A percentile compares a stretch with the other conserved stretches of the same genome.
These are phyloP conservation scores for Pleurotus eryngii DNA, from an alignment of 768 basidiomycete species.

Conservation along the genomic window DNA sequence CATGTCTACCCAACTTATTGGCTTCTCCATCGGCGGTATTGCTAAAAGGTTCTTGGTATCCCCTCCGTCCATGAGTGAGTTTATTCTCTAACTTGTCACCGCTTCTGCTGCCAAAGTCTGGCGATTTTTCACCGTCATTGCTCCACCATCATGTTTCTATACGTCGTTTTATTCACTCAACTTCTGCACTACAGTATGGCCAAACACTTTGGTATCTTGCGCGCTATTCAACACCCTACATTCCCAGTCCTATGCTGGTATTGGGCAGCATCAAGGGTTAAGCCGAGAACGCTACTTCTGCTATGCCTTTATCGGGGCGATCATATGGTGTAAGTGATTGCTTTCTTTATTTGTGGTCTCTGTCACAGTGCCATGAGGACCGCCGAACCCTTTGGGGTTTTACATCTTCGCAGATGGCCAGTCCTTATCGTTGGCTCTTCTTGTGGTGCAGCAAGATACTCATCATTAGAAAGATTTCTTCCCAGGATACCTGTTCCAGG, in stretches of 20 bases:
- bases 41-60: constrained; percentile 61
- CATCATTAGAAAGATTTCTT: constrained; percentile 40
- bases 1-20: constrained; percentile 71
- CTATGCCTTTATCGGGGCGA: constrained; percentile 45
- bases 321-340: constrained; percentile 40
- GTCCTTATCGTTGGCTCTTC: too few species aligned
- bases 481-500: constrained; percentile 63
- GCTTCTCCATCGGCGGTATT: constrained; percentile 55
- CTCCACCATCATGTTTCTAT: background rate
- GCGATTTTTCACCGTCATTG: too few species aligned
- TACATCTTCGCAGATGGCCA: too few species aligned
- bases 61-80: constrained; percentile 61
- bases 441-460: background rate
- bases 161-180: constrained; percentile 4
- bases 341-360: background rate
- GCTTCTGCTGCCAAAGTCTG: background rate
- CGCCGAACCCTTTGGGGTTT: background rate
- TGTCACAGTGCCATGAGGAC: background rate
- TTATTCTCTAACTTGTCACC: background rate
- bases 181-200: constrained; percentile 54
- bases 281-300: constrained; percentile 58
- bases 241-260: constrained; percentile 53
- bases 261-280: constrained; percentile 50
- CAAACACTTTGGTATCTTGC: constrained; percentile 64
- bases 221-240: constrained; percentile 76